Evolutionary conservation across 1,284 basidiomycete genomes (phyloP).

Genomic region (Puccinia coronata): DNA sequence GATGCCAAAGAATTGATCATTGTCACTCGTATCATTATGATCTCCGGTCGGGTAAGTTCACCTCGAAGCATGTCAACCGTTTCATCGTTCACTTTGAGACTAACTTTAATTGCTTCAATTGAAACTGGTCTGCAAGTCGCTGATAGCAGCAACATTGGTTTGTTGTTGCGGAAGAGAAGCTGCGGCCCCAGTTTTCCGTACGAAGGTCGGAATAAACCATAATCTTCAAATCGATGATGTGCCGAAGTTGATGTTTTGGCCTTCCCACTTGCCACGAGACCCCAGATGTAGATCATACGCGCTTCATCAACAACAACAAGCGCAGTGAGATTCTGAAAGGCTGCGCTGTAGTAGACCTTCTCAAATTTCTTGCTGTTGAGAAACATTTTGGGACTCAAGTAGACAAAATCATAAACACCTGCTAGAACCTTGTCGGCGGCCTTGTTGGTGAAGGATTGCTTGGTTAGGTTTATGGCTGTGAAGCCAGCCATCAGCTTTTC

Average conservation of each 20-base stretch:
- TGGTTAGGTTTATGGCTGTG: background rate
- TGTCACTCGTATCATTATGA: background rate
- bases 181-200: conserved; percentile 13
- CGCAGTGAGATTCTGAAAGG: background rate
- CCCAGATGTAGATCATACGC: conserved; percentile 27
- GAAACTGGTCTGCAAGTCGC: conserved; percentile 9
- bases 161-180: background rate
- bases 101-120: conserved; percentile 7
- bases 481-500: background rate
- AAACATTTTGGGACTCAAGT: conserved; percentile 12
- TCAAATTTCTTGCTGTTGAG: too few species aligned
- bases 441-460: background rate
- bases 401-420: background rate
- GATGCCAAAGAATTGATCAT: background rate
- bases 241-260: background rate
- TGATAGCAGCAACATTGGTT: background rate
- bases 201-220: background rate
- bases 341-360: background rate
- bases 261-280: background rate
- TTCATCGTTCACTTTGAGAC: background rate
- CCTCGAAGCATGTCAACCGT: background rate
- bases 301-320: background rate
- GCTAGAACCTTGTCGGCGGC: background rate
- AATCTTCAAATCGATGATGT: background rate
- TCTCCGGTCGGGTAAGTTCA: conserved; percentile 12